Evolutionary conservation across 495 filamentous ascomycete genomes (phyloP).

Genomic region (Penicillium macrosclerotiorum): DNA sequence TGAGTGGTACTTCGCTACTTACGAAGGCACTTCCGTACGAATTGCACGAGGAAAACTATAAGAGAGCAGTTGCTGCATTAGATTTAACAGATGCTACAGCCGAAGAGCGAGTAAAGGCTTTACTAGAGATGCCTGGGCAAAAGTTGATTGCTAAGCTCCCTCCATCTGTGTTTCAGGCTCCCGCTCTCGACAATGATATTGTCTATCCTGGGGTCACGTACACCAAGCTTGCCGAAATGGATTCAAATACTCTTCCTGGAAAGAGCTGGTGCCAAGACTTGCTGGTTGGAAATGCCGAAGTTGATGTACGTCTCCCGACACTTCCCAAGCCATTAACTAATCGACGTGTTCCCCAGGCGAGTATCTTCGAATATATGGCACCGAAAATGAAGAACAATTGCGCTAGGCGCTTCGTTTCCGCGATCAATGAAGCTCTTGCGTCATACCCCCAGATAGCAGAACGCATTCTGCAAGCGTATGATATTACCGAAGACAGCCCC

Average conservation of each 20-base stretch:
- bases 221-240: constrained; percentile 15
- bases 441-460: constrained; percentile 15
- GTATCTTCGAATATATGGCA: constrained; percentile 24
- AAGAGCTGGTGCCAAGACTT: constrained; percentile 37
- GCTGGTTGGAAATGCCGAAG: constrained; percentile 40
- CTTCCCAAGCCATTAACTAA: no score
- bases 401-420: constrained; percentile 28
- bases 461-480: constrained; percentile 32
- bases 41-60: constrained; percentile 37
- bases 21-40: constrained; percentile 26
- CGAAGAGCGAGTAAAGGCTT: constrained; percentile 30
- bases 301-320: constrained; percentile 43
- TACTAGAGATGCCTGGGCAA: constrained; percentile 29
- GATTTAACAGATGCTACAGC: constrained; percentile 27
- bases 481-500: constrained; percentile 18
- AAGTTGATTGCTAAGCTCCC: constrained; percentile 34
- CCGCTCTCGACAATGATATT: constrained; percentile 39
- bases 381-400: constrained; percentile 26
- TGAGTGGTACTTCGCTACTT: constrained; percentile 39
- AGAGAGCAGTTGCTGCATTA: constrained; percentile 30
- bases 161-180: constrained; percentile 14
- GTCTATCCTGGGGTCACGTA: constrained; percentile 25
- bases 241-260: constrained; percentile 20
- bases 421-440: constrained; percentile 19
- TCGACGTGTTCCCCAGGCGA: no score